phyloP scores from a whole-genome alignment of 2,329 filamentous ascomycete species.

The Penicillium oxalicum region DNA sequence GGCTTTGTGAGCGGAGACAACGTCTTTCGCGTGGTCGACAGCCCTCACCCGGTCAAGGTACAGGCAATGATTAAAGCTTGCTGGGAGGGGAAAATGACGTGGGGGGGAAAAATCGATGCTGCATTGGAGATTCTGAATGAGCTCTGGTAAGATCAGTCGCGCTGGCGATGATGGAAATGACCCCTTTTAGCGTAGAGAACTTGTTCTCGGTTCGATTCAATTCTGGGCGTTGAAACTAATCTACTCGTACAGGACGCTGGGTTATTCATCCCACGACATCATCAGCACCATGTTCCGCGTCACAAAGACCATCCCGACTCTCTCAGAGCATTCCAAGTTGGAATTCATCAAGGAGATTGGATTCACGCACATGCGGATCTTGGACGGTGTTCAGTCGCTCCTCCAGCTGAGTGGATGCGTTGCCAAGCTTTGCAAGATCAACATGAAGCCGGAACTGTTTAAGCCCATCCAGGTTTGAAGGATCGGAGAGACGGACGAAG shows the following conservation, averaged over 20 bases:
- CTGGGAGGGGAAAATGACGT: slow-evolving; percentile 88
- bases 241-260: slow-evolving; percentile 54
- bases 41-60: slow-evolving; percentile 94
- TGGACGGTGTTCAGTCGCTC: slow-evolving; percentile 95
- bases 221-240: too few relatives aligned
- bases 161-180: too few relatives aligned
- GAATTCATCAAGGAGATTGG: slow-evolving; percentile 99
- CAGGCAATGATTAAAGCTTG: slow-evolving; percentile 98
- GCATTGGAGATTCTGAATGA: slow-evolving; percentile 82
- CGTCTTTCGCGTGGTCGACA: slow-evolving; percentile 95
- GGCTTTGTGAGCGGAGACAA: slow-evolving; percentile 97
- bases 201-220: too few relatives aligned
- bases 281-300: slow-evolving; percentile 99
- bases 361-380: slow-evolving; percentile 97
- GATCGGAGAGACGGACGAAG: too few relatives aligned
- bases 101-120: slow-evolving; percentile 82
- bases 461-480: slow-evolving; percentile 37
- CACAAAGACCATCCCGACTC: slow-evolving; percentile 85
- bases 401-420: slow-evolving; percentile 91
- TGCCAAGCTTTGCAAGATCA: slow-evolving; percentile 84
- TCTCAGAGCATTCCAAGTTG: slow-evolving; percentile 91
- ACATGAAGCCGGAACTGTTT: slow-evolving; percentile 89
- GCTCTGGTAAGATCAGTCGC: slow-evolving; percentile 58
- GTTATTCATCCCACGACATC: slow-evolving; percentile 98
- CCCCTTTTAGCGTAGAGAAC: too few relatives aligned